Percentiles rank a stretch among this genome's conserved stretches.
phyloP scores from a whole-genome alignment of 345 rosid species.

The Citrus inodora region DNA sequence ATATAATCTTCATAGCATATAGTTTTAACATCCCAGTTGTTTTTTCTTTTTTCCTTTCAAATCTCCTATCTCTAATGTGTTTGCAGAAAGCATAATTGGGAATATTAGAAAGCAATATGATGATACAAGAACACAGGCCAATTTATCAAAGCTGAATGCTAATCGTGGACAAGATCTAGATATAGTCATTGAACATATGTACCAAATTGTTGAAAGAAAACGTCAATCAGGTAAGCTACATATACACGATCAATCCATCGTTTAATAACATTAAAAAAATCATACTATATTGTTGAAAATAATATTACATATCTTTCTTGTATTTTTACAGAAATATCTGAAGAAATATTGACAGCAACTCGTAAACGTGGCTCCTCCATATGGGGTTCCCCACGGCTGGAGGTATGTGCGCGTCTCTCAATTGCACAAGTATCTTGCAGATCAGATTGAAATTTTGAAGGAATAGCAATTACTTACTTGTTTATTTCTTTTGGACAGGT shows the following conservation, averaged over 20 bases:
- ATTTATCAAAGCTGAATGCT: slow-evolving; percentile 48
- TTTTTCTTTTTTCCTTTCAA: too few species aligned
- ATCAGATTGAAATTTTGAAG: too few species aligned
- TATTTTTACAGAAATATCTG: slow-evolving; percentile 25
- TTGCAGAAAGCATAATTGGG: slow-evolving; percentile 37
- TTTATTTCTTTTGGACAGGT: slow-evolving; percentile 23
- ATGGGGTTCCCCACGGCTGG: slow-evolving; percentile 47
- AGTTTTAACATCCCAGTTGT: background rate
- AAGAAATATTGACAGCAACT: slow-evolving; percentile 6
- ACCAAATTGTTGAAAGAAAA: slow-evolving; percentile 37
- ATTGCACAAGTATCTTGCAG: background rate
- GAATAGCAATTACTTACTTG: background rate
- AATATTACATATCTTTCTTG: background rate
- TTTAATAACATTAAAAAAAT: background rate
- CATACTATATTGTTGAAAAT: background rate
- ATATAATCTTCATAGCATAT: background rate
- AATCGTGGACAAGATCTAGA: slow-evolving; percentile 30
- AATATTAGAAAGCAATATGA: slow-evolving; percentile 49
- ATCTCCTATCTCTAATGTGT: background rate
- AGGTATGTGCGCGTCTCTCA: slow-evolving; percentile 26
- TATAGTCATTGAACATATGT: slow-evolving; percentile 32
- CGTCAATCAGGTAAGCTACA: slow-evolving; percentile 23
- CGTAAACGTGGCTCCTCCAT: slow-evolving; percentile 22
- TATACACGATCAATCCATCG: background rate
- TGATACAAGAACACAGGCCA: slow-evolving; percentile 58